Base-by-base conservation (phyloP, 2,329 filamentous ascomycete genomes). In the Trichoderma pleuroti region DNA sequence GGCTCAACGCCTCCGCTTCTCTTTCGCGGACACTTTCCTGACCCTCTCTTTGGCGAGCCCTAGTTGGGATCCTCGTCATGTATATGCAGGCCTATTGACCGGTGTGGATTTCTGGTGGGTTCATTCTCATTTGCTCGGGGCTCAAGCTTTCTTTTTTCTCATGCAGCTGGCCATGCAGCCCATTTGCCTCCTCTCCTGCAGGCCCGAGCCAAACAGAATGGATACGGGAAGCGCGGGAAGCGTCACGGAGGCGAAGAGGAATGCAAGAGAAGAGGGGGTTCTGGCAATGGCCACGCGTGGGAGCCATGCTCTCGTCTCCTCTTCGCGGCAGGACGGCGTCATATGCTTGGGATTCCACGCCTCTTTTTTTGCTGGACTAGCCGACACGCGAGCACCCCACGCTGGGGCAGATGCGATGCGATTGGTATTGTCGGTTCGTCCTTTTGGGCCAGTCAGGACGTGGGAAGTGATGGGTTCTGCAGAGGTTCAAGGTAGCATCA, bases 161-260 rank as follows among this genome's bases (percentile, higher is more conserved):
- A 56, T 66, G 63, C 63, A 66, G 49, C 32, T 21, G 16, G 63
- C 49, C 49, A 57, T 66, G 63, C 49, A 66, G 24, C 63, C 32
- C 21, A 66, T 42, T 56, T 39, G 34, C 32, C 32, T 36, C 32
- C 32, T 36, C 49, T 28, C 21, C 32, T 56, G 49, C 63, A 42
- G 39, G 49, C 62, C 16, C n/a, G 42, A 24, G 28, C 62, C 46
- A 52, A 36, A 26, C 18, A 56, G 34, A 42, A 56, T 57, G 49
- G 49, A 42, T 24, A 42, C 63, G 63, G 56, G 63, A 56, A 54
- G 14, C 32, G 32, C 63, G 63, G 46, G 24, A 34, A 56, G 52
- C 63, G 49, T 66, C 63, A 66, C 21, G 32, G 52, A 66, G 63
- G 63, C 63, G n/a, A 56, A 39, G 30, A 24, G 30, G 24, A 16